Conservation (phyloP, 164 flowering plant species). For the Vitis vinifera region ASM3070453v1 NC_081807.1:4091501-4092000, state of each 20-base stretch:
- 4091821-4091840: conserved; percentile 69
- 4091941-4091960: too few relatives aligned
- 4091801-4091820: conserved; percentile 67
- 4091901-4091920: background rate
- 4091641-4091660: too few relatives aligned
- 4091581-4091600: too few relatives aligned
- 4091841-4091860: conserved; percentile 76
- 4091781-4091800: conserved; percentile 57
- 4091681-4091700: background rate
- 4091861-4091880: conserved; percentile 66
- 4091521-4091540: background rate
- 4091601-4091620: too few relatives aligned
- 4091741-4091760: conserved; percentile 42
- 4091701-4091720: background rate
- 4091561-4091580: too few relatives aligned
- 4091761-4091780: conserved; percentile 58
- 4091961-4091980: too few relatives aligned
- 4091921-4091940: background rate
- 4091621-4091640: too few relatives aligned
- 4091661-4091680: background rate
- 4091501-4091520: background rate
- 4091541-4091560: too few relatives aligned
- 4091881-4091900: conserved; percentile 71
- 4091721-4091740: background rate
- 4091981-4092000: too few relatives aligned